Conservation (phyloP, 257 asterid genomes). For the Lantana camara region DNA sequence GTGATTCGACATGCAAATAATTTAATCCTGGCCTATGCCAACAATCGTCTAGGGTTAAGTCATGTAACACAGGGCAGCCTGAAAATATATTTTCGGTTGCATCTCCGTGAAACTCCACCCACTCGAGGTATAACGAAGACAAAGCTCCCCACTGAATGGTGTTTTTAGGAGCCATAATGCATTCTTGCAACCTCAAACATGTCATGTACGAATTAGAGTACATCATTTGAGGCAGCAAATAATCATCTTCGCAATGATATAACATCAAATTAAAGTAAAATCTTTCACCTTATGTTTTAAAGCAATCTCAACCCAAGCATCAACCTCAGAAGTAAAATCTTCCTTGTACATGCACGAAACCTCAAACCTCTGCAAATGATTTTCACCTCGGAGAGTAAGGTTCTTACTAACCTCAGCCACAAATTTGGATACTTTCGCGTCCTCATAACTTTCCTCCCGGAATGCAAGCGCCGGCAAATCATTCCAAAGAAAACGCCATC, state of each 20-base stretch:
- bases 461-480: no score
- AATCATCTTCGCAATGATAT: no score
- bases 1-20: background rate
- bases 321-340: background rate
- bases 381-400: background rate
- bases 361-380: background rate
- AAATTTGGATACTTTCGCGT: background rate
- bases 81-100: background rate
- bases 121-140: background rate
- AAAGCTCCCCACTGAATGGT: slow-evolving; percentile 21
- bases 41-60: background rate
- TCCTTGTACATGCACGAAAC: background rate
- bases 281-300: slow-evolving; percentile 14
- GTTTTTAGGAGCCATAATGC: background rate
- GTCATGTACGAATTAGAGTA: slow-evolving; percentile 12
- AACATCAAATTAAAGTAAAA: no score
- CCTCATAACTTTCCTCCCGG: no score
- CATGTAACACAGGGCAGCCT: slow-evolving; percentile 19
- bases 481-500: no score
- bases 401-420: background rate
- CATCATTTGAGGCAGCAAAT: background rate
- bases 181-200: background rate
- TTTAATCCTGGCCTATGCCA: slow-evolving; percentile 5
- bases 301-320: slow-evolving; percentile 21
- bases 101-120: background rate